These are phyloP conservation scores for Alloascoidea hylecoeti DNA, from an alignment of 805 yeast species.

Conservation along the genomic window DNA sequence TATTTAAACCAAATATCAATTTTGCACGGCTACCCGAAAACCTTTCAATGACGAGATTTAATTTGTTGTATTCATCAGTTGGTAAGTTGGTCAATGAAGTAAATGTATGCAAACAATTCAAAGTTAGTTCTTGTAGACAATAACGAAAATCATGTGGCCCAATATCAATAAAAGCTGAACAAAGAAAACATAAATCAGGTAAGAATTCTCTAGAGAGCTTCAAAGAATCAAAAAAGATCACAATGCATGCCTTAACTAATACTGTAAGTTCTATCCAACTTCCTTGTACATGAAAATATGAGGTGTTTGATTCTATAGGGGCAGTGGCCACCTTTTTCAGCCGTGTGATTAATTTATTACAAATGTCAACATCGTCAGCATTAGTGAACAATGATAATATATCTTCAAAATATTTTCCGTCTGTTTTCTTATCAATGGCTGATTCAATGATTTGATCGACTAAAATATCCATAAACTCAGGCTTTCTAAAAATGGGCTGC, in stretches of 20 bases:
- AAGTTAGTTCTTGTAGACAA: slow-evolving; percentile 43
- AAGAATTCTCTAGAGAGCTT: slow-evolving; percentile 17
- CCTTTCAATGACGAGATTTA: slow-evolving; percentile 25
- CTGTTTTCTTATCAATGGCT: slow-evolving; percentile 64
- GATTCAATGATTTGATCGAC: slow-evolving; percentile 65
- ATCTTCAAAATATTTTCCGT: slow-evolving; percentile 33
- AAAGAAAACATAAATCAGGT: slow-evolving; percentile 58
- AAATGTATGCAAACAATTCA: slow-evolving; percentile 60
- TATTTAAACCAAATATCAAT: neutral
- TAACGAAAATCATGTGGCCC: slow-evolving; percentile 42
- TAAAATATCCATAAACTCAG: slow-evolving; percentile 37
- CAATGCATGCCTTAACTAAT: slow-evolving; percentile 45
- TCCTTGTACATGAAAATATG: slow-evolving; percentile 22
- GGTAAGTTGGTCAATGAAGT: slow-evolving; percentile 40
- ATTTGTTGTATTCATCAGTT: slow-evolving; percentile 19
- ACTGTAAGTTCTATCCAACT: slow-evolving; percentile 64
- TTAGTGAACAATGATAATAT: slow-evolving; percentile 47
- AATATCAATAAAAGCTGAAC: slow-evolving; percentile 39
- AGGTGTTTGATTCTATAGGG: slow-evolving; percentile 25
- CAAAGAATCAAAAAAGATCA: slow-evolving; percentile 54
- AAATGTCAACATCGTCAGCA: slow-evolving; percentile 56
- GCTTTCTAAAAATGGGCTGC: slow-evolving; percentile 51
- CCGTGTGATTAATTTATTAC: slow-evolving; percentile 47
- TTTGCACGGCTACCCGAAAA: neutral
- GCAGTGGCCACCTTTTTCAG: slow-evolving; percentile 33